A percentile compares a stretch with the other conserved stretches of the same genome.
phyloP scores from a whole-genome alignment of 2,329 filamentous ascomycete genomes.

The Ophiosphaerella herpotricha region DNA sequence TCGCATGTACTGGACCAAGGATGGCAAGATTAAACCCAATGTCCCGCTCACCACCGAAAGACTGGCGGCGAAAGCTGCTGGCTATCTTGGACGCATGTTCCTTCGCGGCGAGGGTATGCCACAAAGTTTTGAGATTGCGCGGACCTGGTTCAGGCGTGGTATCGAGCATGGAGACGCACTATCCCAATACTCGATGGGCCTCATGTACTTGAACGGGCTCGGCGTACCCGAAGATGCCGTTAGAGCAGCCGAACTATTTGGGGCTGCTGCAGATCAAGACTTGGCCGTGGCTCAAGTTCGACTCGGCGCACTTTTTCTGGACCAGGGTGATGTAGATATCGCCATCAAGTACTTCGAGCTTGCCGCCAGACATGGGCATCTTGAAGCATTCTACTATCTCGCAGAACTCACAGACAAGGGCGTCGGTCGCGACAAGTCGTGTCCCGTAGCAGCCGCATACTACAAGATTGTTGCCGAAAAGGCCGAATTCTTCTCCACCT shows the following conservation, averaged over 20 bases:
- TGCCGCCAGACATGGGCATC: slow-evolving; percentile 78
- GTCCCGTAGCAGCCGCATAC: slow-evolving; percentile 75
- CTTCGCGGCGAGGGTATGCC: slow-evolving; percentile 82
- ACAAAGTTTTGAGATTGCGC: slow-evolving; percentile 76
- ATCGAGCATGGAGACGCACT: slow-evolving; percentile 75
- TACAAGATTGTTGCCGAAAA: slow-evolving; percentile 91
- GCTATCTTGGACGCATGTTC: slow-evolving; percentile 87
- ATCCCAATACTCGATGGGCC: slow-evolving; percentile 80
- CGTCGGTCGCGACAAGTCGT: slow-evolving; percentile 78
- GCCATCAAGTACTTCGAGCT: slow-evolving; percentile 88
- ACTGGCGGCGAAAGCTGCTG: slow-evolving; percentile 80
- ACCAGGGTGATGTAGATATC: slow-evolving; percentile 80
- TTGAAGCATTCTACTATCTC: slow-evolving; percentile 90
- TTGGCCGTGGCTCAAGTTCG: slow-evolving; percentile 80
- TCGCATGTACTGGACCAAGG: slow-evolving; percentile 78
- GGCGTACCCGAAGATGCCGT: slow-evolving; percentile 71
- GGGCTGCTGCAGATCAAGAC: slow-evolving; percentile 79
- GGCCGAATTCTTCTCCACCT: slow-evolving; percentile 82
- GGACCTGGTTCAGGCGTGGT: slow-evolving; percentile 82
- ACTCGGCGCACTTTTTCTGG: slow-evolving; percentile 81
- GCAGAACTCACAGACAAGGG: slow-evolving; percentile 84
- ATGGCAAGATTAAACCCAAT: slow-evolving; percentile 74
- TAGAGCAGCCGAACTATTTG: slow-evolving; percentile 76
- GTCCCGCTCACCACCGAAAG: slow-evolving; percentile 74
- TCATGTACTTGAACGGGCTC: slow-evolving; percentile 82